Conservation (phyloP, 2,329 filamentous ascomycete genomes). For the Exophiala sp. region DNA sequence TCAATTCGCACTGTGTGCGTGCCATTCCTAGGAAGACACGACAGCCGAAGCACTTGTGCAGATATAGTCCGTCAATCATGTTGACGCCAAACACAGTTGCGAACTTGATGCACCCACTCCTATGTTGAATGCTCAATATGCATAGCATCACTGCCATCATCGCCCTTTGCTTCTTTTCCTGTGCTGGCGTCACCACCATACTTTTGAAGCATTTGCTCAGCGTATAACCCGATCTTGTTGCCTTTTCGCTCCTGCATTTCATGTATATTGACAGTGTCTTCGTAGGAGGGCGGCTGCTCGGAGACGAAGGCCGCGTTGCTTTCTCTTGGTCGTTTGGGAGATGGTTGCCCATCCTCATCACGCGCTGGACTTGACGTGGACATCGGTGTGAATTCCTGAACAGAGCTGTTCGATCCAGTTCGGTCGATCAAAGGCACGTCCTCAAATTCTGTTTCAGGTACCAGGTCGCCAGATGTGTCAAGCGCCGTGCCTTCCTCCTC, state of each 20-base stretch:
- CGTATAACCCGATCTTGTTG: constrained; percentile 27
- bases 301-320: background rate
- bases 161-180: background rate
- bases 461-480: constrained; percentile 2
- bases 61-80: too few species aligned
- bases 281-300: constrained; percentile 32
- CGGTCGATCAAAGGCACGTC: constrained; percentile 24
- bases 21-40: too few species aligned
- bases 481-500: constrained; percentile 15
- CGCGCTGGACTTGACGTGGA: constrained; percentile 25
- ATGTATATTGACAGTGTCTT: constrained; percentile 32
- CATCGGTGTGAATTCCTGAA: constrained; percentile 26
- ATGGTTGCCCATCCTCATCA: constrained; percentile 25
- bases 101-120: background rate
- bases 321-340: constrained; percentile 21
- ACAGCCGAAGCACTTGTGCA: too few species aligned
- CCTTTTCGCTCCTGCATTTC: constrained; percentile 41
- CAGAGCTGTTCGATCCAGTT: constrained; percentile 19
- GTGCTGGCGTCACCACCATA: constrained; percentile 13
- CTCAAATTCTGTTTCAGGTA: constrained; percentile 20
- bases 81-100: too few species aligned
- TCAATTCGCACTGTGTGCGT: too few species aligned
- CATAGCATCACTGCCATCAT: constrained; percentile 2
- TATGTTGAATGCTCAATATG: constrained; percentile 17
- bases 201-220: constrained; percentile 26